Percentiles rank a stretch among this genome's conserved stretches.
Evolutionary conservation across 331 rosid species (phyloP).

Genomic region (Stylosanthes scabra): DNA sequence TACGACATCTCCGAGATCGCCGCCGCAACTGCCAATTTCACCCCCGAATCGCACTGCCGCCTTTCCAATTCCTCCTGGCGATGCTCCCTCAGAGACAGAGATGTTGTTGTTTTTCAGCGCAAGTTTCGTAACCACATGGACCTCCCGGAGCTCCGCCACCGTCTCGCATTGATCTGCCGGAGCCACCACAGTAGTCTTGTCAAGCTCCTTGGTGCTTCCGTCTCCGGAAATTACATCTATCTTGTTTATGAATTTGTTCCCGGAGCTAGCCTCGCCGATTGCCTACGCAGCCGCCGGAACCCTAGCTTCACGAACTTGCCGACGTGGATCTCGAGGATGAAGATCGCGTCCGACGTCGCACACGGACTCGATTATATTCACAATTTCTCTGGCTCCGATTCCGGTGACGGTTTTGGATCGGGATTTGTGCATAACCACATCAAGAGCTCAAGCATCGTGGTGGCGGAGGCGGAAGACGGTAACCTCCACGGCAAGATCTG

Average conservation of each 20-base stretch:
- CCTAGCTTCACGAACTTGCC: constrained; percentile 74
- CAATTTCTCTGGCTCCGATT: constrained; percentile 66
- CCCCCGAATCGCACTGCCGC: neutral
- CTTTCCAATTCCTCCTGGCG: constrained; percentile 77
- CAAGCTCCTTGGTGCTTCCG: constrained; percentile 82
- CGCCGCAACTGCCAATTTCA: constrained; percentile 65
- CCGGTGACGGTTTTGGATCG: constrained; percentile 56
- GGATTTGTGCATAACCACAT: constrained; percentile 80
- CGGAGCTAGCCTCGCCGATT: constrained; percentile 76
- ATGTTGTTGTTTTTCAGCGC: constrained; percentile 69
- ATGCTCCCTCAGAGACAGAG: constrained; percentile 61
- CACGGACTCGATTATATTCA: constrained; percentile 94
- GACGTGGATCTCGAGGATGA: constrained; percentile 82
- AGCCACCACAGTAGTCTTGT: constrained; percentile 76
- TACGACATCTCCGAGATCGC: constrained; percentile 72
- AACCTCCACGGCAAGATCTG: constrained; percentile 66
- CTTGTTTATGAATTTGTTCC: constrained; percentile 70
- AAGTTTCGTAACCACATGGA: constrained; percentile 64
- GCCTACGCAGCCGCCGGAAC: constrained; percentile 75
- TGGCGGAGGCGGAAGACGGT: constrained; percentile 49
- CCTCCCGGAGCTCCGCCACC: constrained; percentile 54
- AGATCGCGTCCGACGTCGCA: constrained; percentile 82
- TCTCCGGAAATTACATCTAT: constrained; percentile 68
- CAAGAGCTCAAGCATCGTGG: constrained; percentile 72
- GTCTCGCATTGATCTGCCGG: constrained; percentile 61